A percentile compares a stretch with the other conserved stretches of the same genome.
Evolutionary conservation across 345 rosid genomes (phyloP).

Genomic region (Salix brachista): DNA sequence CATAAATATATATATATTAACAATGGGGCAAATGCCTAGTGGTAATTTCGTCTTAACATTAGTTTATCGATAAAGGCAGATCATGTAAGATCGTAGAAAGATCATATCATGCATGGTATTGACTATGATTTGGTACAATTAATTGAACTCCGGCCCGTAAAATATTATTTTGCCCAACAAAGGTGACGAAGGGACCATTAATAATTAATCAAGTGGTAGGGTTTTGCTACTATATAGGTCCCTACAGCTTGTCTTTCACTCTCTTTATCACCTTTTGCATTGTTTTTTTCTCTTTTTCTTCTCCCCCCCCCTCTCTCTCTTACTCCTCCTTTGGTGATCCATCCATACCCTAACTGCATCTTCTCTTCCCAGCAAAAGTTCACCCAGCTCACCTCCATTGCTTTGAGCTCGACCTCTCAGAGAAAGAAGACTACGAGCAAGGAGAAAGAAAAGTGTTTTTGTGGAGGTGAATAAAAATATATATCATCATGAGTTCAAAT

Average conservation of each 20-base stretch:
- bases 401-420: not conserved
- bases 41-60: too few relatives aligned
- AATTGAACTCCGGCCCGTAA: too few relatives aligned
- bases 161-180: too few relatives aligned
- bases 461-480: too few relatives aligned
- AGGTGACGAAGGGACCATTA: too few relatives aligned
- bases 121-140: not conserved
- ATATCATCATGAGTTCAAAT: not conserved
- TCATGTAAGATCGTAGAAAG: too few relatives aligned
- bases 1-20: too few relatives aligned
- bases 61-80: too few relatives aligned
- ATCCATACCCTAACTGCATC: not conserved
- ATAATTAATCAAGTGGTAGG: conserved; percentile 1
- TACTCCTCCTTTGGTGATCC: not conserved
- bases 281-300: too few relatives aligned
- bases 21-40: too few relatives aligned
- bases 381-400: not conserved
- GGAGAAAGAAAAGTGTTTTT: not conserved
- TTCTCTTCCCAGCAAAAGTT: not conserved
- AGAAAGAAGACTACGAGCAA: not conserved
- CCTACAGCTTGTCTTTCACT: not conserved
- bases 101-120: not conserved
- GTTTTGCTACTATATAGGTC: not conserved
- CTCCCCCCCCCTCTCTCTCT: not conserved
- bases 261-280: not conserved